Percentiles rank a stretch among this genome's conserved stretches.
phyloP scores from a whole-genome alignment of 495 filamentous ascomycete species.

The Neurospora sp. region DNA sequence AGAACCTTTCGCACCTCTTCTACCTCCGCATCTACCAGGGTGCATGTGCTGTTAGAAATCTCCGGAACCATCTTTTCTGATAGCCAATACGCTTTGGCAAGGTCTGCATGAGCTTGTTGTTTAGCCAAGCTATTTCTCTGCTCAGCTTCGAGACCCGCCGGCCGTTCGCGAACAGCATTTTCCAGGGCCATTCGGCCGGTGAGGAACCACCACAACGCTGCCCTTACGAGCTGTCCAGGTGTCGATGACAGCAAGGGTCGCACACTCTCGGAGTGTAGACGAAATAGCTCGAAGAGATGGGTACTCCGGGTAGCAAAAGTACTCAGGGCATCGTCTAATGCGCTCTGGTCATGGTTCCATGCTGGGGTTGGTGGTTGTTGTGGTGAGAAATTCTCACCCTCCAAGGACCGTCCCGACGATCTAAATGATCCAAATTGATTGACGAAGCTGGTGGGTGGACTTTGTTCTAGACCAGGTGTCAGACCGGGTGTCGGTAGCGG shows the following conservation, averaged over 20 bases:
- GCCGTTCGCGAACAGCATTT: slow-evolving; percentile 51
- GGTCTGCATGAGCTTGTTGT: slow-evolving; percentile 64
- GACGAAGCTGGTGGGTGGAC: slow-evolving; percentile 13
- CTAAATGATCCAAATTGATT: slow-evolving; percentile 14
- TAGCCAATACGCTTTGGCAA: slow-evolving; percentile 80
- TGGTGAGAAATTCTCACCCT: slow-evolving; percentile 10
- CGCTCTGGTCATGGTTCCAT: background rate
- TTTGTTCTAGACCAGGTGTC: background rate
- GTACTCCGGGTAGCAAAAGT: slow-evolving; percentile 57
- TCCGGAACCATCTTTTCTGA: slow-evolving; percentile 55
- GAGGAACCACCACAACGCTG: slow-evolving; percentile 81
- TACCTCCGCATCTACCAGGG: slow-evolving; percentile 27
- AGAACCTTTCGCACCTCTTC: slow-evolving; percentile 45
- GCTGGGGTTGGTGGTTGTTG: background rate
- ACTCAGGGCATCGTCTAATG: slow-evolving; percentile 49
- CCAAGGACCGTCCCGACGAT: slow-evolving; percentile 15
- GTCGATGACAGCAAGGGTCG: slow-evolving; percentile 49
- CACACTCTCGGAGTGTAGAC: slow-evolving; percentile 59
- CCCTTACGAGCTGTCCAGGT: slow-evolving; percentile 55
- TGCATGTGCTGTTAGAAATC: slow-evolving; percentile 24
- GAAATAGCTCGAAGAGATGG: slow-evolving; percentile 58
- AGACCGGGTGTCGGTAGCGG: background rate
- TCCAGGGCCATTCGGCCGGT: slow-evolving; percentile 66
- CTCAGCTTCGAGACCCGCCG: slow-evolving; percentile 34
- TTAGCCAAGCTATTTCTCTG: slow-evolving; percentile 31